Evolutionary conservation across 345 rosid genomes (phyloP).

Genomic region (Populus euphratica): DNA sequence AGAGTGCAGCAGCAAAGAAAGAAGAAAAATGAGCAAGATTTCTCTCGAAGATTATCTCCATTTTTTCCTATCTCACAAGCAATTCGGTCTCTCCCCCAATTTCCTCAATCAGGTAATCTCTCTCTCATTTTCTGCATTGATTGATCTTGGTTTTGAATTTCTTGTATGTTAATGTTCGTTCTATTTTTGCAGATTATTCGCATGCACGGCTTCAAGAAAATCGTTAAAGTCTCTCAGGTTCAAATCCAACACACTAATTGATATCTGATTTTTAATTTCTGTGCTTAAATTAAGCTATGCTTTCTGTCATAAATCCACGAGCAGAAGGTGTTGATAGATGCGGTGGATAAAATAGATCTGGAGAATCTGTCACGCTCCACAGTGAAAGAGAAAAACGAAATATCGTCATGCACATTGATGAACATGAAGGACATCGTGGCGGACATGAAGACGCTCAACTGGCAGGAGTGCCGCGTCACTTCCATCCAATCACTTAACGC

Average conservation of each 20-base stretch:
- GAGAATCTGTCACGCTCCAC: constrained; percentile 54
- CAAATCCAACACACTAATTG: background rate
- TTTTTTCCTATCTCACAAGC: constrained; percentile 26
- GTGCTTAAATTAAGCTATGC: background rate
- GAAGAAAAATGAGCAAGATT: constrained; percentile 4
- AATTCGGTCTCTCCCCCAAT: constrained; percentile 18
- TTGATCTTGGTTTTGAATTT: background rate
- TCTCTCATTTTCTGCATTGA: background rate
- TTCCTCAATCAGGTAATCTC: constrained; percentile 37
- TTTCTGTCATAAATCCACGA: background rate
- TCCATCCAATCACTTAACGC: constrained; percentile 28
- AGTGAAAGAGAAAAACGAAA: constrained; percentile 6
- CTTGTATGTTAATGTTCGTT: background rate
- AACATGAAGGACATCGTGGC: constrained; percentile 27
- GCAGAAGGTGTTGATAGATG: constrained; percentile 37
- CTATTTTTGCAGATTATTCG: constrained; percentile 31
- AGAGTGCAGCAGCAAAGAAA: background rate
- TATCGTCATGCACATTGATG: constrained; percentile 23
- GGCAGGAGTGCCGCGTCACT: constrained; percentile 55
- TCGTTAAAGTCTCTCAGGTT: constrained; percentile 10
- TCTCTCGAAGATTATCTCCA: constrained; percentile 33
- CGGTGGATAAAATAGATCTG: constrained; percentile 33
- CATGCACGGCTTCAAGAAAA: constrained; percentile 46
- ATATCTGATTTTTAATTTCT: background rate
- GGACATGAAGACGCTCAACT: constrained; percentile 36